Evolutionary conservation across 179 eudicot species (phyloP).

Genomic region (Beta corolliflora): DNA sequence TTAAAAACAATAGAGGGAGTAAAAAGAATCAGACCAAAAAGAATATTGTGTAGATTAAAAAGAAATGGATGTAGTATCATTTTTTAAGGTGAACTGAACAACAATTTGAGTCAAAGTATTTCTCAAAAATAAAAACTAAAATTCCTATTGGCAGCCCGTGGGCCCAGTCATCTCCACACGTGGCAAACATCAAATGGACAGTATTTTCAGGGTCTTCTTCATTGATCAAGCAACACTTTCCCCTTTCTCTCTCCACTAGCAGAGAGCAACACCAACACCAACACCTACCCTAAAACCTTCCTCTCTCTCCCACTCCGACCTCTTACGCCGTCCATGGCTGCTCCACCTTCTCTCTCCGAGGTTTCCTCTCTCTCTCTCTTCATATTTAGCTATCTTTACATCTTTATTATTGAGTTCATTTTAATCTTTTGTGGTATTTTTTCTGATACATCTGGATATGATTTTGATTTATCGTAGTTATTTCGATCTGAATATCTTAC

Average conservation of each 20-base stretch:
- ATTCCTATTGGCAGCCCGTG: background rate
- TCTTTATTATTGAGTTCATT: background rate
- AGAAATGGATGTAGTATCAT: no score
- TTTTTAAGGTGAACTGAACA: no score
- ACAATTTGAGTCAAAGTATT: no score
- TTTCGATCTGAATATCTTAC: constrained; percentile 6
- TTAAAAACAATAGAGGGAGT: no score
- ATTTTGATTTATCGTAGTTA: background rate
- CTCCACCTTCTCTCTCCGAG: constrained; percentile 43
- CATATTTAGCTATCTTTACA: no score
- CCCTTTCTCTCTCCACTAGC: background rate
- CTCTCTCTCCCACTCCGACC: background rate
- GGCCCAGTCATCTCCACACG: background rate
- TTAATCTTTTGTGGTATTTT: background rate
- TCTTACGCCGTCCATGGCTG: constrained; percentile 30
- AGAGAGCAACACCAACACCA: background rate
- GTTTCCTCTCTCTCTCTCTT: constrained; percentile 8
- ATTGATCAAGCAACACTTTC: background rate
- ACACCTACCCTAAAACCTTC: constrained; percentile 31
- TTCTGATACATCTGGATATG: background rate
- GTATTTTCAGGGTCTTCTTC: background rate
- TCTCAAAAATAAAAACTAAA: no score
- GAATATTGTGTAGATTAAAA: no score
- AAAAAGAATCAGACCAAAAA: no score
- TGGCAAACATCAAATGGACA: constrained; percentile 18